Conservation (phyloP, 805 yeast genomes). For the Metschnikowia arizonensis region DNA sequence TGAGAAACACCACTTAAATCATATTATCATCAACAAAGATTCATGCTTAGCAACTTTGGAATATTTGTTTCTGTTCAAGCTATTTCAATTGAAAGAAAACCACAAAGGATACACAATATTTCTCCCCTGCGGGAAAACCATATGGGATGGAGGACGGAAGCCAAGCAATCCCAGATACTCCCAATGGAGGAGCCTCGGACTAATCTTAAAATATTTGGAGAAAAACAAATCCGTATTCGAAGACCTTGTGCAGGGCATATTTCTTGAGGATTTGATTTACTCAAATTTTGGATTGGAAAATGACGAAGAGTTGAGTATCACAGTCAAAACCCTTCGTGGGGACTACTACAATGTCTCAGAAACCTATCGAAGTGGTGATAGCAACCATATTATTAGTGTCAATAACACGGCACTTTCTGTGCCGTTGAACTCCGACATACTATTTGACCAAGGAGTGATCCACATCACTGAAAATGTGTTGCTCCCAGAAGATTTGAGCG, state of each 20-base stretch:
- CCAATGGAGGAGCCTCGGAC: conserved; percentile 63
- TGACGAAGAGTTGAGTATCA: conserved; percentile 11
- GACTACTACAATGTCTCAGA: conserved; percentile 24
- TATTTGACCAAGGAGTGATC: conserved; percentile 81
- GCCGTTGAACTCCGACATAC: conserved; percentile 53
- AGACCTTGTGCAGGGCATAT: conserved; percentile 51
- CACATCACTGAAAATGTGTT: conserved; percentile 59
- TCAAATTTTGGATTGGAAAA: conserved; percentile 47
- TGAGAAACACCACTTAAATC: conserved; percentile 23
- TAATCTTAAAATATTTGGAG: conserved; percentile 57
- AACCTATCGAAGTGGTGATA: conserved; percentile 18
- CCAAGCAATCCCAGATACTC: conserved; percentile 12
- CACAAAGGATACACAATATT: conserved; percentile 66
- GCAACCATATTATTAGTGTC: conserved; percentile 24
- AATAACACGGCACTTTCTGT: conserved; percentile 33
- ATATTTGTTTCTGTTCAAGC: conserved; percentile 48
- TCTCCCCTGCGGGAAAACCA: conserved; percentile 62
- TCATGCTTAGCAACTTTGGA: conserved; percentile 61
- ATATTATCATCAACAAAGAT: conserved; percentile 31
- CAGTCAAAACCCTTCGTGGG: conserved; percentile 26
- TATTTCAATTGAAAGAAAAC: conserved; percentile 52
- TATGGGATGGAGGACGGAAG: conserved; percentile 11
- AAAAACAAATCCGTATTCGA: conserved; percentile 48
- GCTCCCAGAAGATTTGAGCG: conserved; percentile 53
- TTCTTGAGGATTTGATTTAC: conserved; percentile 63